Conservation (phyloP, 2,329 filamentous ascomycete species). For the Gyromitra esculenta region DNA sequence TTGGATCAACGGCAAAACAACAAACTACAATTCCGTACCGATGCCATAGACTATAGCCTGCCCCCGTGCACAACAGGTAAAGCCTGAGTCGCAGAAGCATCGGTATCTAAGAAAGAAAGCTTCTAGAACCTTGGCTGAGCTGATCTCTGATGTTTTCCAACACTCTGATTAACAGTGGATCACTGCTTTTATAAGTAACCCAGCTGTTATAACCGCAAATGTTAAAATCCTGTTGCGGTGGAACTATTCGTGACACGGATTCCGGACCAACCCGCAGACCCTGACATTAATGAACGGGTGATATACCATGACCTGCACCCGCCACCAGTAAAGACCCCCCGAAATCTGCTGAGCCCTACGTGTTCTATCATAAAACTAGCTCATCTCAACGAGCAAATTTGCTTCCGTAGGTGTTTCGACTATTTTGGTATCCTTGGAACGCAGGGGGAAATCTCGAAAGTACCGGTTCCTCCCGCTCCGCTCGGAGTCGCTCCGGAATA, state of each 20-base stretch:
- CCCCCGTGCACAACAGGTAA: not conserved
- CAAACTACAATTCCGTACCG: not conserved
- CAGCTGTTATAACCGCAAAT: not conserved
- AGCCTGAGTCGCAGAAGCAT: not conserved
- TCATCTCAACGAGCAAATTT: conserved; percentile 29
- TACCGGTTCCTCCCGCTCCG: conserved; percentile 14
- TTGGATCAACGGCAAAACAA: not conserved
- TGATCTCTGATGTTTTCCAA: not conserved
- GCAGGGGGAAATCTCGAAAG: not conserved
- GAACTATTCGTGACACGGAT: not conserved
- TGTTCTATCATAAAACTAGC: conserved; percentile 10
- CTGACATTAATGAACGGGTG: not conserved
- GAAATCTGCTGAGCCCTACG: not conserved
- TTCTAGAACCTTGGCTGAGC: not conserved
- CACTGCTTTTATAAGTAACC: not conserved
- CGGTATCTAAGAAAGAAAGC: not conserved
- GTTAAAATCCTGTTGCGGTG: not conserved
- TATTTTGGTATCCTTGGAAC: conserved; percentile 1
- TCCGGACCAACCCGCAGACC: not conserved
- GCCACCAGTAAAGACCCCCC: not conserved
- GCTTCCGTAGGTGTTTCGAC: conserved; percentile 1
- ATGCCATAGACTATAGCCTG: not conserved
- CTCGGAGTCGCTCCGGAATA: conserved; percentile 8
- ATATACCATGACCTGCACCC: conserved; percentile 4
- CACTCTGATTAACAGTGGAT: not conserved